phyloP scores from a whole-genome alignment of 371 early-diverging fungal genomes.

The Syncephalastrum racemosum region DNA sequence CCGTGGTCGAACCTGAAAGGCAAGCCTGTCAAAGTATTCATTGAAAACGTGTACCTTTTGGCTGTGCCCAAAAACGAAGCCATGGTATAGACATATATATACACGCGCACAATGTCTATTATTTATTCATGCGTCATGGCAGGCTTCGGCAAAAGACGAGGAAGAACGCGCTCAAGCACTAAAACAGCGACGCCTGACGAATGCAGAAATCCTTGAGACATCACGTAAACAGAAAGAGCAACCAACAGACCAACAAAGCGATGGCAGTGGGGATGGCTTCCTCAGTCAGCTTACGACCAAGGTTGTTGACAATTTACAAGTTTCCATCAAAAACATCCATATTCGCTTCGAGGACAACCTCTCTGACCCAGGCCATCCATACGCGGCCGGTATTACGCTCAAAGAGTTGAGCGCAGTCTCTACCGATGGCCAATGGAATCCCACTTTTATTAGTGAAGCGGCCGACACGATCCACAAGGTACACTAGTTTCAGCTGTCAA shows the following conservation, averaged over 20 bases:
- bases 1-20: constrained; percentile 89
- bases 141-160: constrained; percentile 69
- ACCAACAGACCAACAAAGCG: constrained; percentile 42
- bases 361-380: constrained; percentile 65
- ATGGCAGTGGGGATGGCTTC: constrained; percentile 65
- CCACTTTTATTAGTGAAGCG: constrained; percentile 67
- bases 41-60: constrained; percentile 77
- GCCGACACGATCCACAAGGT: constrained; percentile 71
- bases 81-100: constrained; percentile 17
- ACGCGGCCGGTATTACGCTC: constrained; percentile 78
- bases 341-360: constrained; percentile 80
- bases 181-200: constrained; percentile 81
- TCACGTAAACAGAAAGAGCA: constrained; percentile 56
- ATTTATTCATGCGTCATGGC: background rate
- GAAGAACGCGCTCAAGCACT: constrained; percentile 76
- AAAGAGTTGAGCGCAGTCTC: constrained; percentile 81
- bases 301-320: constrained; percentile 85
- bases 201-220: constrained; percentile 67
- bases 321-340: constrained; percentile 86
- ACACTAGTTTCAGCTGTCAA: background rate
- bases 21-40: constrained; percentile 76
- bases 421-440: constrained; percentile 74
- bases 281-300: constrained; percentile 73
- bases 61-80: constrained; percentile 71
- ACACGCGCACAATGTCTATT: constrained; percentile 1